Percentiles rank a stretch among this genome's conserved stretches.
Evolutionary conservation across 2,329 filamentous ascomycete genomes (phyloP).

Genomic region (Allantophomopsis cytisporea): DNA sequence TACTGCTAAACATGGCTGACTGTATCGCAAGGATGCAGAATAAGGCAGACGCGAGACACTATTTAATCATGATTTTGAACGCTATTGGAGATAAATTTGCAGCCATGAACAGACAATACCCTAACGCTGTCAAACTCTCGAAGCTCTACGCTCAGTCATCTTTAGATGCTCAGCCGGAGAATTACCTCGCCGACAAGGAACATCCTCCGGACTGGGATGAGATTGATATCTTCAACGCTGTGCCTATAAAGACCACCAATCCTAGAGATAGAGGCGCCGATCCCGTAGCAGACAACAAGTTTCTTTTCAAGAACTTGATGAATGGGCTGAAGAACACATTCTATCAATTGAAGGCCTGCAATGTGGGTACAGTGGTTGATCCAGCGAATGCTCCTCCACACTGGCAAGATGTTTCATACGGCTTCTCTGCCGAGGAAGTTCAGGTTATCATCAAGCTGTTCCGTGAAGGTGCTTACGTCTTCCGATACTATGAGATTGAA

Average conservation of each 20-base stretch:
- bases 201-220: conserved; percentile 89
- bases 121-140: conserved; percentile 88
- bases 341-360: conserved; percentile 85
- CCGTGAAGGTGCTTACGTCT: conserved; percentile 89
- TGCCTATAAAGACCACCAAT: conserved; percentile 91
- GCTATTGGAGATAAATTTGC: conserved; percentile 98
- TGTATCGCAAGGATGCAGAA: conserved; percentile 90
- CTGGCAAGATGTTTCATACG: conserved; percentile 91
- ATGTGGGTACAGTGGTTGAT: conserved; percentile 62
- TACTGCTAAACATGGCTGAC: conserved; percentile 95
- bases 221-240: conserved; percentile 91
- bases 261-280: conserved; percentile 79
- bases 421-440: conserved; percentile 94
- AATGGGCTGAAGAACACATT: conserved; percentile 95
- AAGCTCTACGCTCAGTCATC: conserved; percentile 58
- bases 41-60: conserved; percentile 88
- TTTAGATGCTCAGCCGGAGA: conserved; percentile 53
- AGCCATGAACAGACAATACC: conserved; percentile 92
- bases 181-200: conserved; percentile 73
- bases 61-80: conserved; percentile 92
- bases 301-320: conserved; percentile 91
- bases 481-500: conserved; percentile 91
- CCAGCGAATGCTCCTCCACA: conserved; percentile 67
- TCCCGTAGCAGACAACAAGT: conserved; percentile 93
- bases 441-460: conserved; percentile 95